These are phyloP conservation scores for Penicillium sp. DNA, from an alignment of 2,329 filamentous ascomycete species.

Conservation along the genomic window DNA sequence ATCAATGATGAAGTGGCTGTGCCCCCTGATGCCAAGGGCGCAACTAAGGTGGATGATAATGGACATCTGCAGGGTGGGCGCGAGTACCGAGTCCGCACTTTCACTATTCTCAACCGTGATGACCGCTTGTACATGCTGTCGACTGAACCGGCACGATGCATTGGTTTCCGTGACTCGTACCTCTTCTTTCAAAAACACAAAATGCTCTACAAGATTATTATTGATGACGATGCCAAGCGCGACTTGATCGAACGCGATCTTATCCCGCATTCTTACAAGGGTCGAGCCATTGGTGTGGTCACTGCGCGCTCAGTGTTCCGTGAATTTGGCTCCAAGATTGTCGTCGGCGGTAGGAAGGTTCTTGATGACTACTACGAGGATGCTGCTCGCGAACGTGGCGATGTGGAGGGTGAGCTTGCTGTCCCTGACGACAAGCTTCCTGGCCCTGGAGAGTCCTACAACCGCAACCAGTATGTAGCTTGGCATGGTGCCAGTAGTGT, in stretches of 20 bases:
- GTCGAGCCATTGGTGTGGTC: constrained; percentile 92
- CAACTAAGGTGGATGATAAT: constrained; percentile 88
- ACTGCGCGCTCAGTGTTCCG: constrained; percentile 95
- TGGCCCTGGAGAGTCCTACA: constrained; percentile 80
- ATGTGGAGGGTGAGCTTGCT: constrained; percentile 83
- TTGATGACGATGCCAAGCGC: constrained; percentile 94
- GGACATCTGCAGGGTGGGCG: constrained; percentile 80
- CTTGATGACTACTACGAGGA: constrained; percentile 86
- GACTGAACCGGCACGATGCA: constrained; percentile 92
- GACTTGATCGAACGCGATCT: constrained; percentile 94
- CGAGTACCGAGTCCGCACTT: constrained; percentile 93
- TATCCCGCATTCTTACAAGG: constrained; percentile 98
- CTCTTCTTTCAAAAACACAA: constrained; percentile 98
- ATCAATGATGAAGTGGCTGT: constrained; percentile 88
- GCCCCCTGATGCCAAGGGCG: constrained; percentile 82
- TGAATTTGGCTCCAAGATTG: constrained; percentile 91
- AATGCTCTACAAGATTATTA: constrained; percentile 95
- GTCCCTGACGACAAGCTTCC: constrained; percentile 84
- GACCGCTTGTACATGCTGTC: constrained; percentile 96
- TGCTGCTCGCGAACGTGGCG: constrained; percentile 72
- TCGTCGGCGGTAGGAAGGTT: constrained; percentile 85
- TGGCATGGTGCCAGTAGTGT: constrained; percentile 97
- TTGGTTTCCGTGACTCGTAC: constrained; percentile 96
- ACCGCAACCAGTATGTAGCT: constrained; percentile 97
- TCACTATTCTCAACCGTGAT: constrained; percentile 81